Evolutionary conservation across 169 alveolate species (phyloP), one percentile per base, ranked within the genome.

Genomic region (Cytauxzoon felis): DNA sequence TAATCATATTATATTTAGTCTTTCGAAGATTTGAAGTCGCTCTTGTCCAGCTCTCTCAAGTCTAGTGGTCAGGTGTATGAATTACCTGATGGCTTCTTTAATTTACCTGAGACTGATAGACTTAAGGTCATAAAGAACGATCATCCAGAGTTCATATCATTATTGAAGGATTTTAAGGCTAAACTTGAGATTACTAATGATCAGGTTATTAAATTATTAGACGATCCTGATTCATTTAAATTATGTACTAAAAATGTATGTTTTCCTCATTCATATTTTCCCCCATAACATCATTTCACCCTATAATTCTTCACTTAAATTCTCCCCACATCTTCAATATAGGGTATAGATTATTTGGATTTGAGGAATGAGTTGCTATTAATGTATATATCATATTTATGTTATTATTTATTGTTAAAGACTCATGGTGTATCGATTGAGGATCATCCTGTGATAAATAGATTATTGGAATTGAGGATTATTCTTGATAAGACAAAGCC

Each of bases 401-500:
- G 83, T 43, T 87, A 82, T 47, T 87, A 87, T 68, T 21, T 87
- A 27, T 53, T 81, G 45, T 61, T 87, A 32, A 87, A 87, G 63
- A 67, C 80, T 5, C 80, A 82, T 47, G 90, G 89, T 49, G 50
- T 61, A n/a, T 52, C 87, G 9, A 60, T 79, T 13, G 75, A 52
- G 30, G 61, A 66, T 43, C 92, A 87, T 49, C 92, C 92, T 0
- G 90, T 87, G 32, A 54, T 87, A 9, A 78, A 78, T 27, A 19
- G 92, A 40, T 67, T 82, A 11, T 58, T 87, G 45, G 90, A 82
- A 41, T 32, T 80, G 13, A 63, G 90, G 7, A 21, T 78, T 18
- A 54, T 86, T 71, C 65, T 86, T 36, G 91, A 86, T 59, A 86
- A 86, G 70, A 59, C 89, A 41, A 45, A 75, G 36, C 90, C 90